Evolutionary conservation across 257 asterid genomes (phyloP), one percentile per base, ranked within the genome.

Genomic region (Nemophila menziesii): DNA sequence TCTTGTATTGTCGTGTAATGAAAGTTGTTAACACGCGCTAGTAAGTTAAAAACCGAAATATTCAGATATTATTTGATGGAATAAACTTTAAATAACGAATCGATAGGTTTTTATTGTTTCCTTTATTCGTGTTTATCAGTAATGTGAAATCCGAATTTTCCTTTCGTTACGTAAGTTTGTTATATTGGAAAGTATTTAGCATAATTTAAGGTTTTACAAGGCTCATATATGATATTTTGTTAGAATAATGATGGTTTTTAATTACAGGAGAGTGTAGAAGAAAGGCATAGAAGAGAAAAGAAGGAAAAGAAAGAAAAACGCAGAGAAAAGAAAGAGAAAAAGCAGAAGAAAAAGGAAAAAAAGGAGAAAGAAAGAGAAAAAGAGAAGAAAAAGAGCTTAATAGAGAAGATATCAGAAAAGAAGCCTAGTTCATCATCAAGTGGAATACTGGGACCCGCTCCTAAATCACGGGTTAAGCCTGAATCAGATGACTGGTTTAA

Each of bases 291-390:
- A 57, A 61, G 55, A 21, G 68, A 72, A 6, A 73, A 73, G 72
- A 70, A 65, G 63, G 73, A 65, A 41, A 78, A 66, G 62, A 69
- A 78, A 46, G 74, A 66, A 47, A 66, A 68, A 39, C 52, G 21
- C 49, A 64, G 63, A 54, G 78, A 71, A 38, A 69, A 68, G 63
- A 74, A 66, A 65, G 81, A 74, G 22, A 62, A 62, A 34, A 78
- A 74, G 58, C 47, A 64, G 57, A 65, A 70, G 62, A 72, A 29
- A 10, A 29, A 29, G 52, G 74, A 62, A 64, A 71, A 63, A 58
- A 57, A 71, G 73, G 78, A 74, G 12, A 74, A 59, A 52, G 62
- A 48, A 37, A 65, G 55, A 43, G 43, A 53, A 10, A 58, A 58
- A 58, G 70, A 71, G 43, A 60, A 56, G 43, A 62, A 29, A 16